Base-by-base conservation (phyloP, 192 early-diverging fungal genomes). In the Coemansia sp. region DNA sequence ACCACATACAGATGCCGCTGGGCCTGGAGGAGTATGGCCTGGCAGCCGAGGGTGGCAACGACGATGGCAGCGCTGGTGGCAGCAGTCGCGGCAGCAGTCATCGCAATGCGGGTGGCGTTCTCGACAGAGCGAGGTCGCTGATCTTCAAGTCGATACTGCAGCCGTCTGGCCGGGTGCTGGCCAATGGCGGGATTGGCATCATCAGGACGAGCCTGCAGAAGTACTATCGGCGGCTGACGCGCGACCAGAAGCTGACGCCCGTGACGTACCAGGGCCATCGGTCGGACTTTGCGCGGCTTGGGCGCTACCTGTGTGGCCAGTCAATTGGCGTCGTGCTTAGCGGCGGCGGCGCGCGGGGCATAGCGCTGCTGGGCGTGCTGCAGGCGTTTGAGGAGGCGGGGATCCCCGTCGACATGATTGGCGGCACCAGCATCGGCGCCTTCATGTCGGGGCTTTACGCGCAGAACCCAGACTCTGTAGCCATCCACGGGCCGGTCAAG, bases 391-490 rank as follows among this genome's bases (percentile, higher is more conserved):
- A 99, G 71, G 97, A 99, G 69, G 95, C 94, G 3, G 97, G 97
- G 0, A 92, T 99, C 36, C 96, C 96, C 2, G 89, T 99, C 28
- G 97, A 99, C 75, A 96, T 98, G 83, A 85, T 99, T 50, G 96
- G 97, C 26, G 97, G 97, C n/a, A 97, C 95, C 0, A 92, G 90
- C 59, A 98, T 98, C 66, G 97, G 97, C 11, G 86, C 91, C n/a
- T 93, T 98, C 70, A 91, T 98, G 59, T 91, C 92, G 20, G 97
- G 96, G 0, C 84, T 99, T 16, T 97, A 98, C 64, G 94, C 96
- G 13, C 82, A 90, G 34, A 90, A 93, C 39, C 86, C 91, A 23
- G 94, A 98, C 73, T 88, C 91, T 11, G 94, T 97, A 34, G 84
- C 91, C 2, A 91, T 95, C 11, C 86, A 93, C 66, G 95, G 94